phyloP scores from a whole-genome alignment of 2,329 filamentous ascomycete genomes.

The Aaosphaeria pasadenensis region DNA sequence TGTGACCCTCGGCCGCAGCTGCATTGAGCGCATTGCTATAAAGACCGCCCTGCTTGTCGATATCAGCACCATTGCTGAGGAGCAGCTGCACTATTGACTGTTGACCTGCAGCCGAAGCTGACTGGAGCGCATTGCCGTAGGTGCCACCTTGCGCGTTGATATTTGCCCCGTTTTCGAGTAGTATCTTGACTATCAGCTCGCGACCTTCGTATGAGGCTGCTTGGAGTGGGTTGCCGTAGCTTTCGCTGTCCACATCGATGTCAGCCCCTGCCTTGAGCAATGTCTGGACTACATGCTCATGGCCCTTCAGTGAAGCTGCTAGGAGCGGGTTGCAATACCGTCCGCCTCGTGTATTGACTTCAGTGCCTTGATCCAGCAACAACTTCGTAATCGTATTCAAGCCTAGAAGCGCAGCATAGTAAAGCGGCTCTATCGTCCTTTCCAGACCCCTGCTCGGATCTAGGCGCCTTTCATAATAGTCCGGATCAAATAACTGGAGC shows the following conservation, averaged over 20 bases:
- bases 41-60: neutral
- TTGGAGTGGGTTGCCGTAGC: neutral
- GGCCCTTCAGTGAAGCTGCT: slow-evolving; percentile 9
- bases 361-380: slow-evolving; percentile 9
- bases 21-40: neutral
- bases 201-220: slow-evolving; percentile 1
- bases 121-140: neutral
- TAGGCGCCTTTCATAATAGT: too few relatives aligned
- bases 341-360: slow-evolving; percentile 12
- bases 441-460: too few relatives aligned
- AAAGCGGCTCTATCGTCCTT: too few relatives aligned
- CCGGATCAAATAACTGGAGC: slow-evolving; percentile 5
- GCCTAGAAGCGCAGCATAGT: neutral
- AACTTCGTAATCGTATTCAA: slow-evolving; percentile 3
- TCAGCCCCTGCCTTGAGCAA: neutral
- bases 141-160: neutral
- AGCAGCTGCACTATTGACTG: neutral
- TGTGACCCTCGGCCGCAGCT: neutral
- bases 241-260: neutral
- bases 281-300: neutral
- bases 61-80: neutral
- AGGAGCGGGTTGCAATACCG: slow-evolving; percentile 10
- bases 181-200: slow-evolving; percentile 6
- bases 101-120: neutral
- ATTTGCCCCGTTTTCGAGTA: slow-evolving; percentile 2